Conservation (phyloP, 192 early-diverging fungal genomes). For the Coemansia sp. region DNA sequence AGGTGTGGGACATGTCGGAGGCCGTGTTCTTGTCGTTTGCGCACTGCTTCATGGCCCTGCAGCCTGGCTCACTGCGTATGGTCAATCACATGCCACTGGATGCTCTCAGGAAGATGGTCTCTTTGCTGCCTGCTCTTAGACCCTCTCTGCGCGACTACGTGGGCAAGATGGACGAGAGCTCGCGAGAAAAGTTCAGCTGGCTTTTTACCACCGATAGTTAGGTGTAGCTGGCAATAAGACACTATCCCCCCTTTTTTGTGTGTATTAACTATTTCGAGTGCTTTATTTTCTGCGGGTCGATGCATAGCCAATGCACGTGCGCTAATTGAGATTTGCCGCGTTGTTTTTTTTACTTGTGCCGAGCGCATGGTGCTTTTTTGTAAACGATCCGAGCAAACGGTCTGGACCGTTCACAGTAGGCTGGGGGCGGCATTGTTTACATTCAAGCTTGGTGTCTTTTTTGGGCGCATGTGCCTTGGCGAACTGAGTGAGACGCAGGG, state of each 20-base stretch:
- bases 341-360: constrained; percentile 5
- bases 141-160: constrained; percentile 26
- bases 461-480: too few species aligned
- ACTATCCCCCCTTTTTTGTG: neutral
- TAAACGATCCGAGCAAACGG: neutral
- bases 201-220: constrained; percentile 11
- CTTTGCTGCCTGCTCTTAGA: constrained; percentile 9
- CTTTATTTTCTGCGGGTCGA: neutral
- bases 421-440: neutral
- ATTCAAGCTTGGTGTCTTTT: neutral
- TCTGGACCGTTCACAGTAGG: neutral
- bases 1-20: constrained; percentile 38
- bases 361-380: neutral
- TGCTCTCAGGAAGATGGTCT: constrained; percentile 24
- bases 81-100: constrained; percentile 31
- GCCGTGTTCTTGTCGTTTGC: constrained; percentile 20
- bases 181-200: constrained; percentile 31
- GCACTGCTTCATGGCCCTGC: constrained; percentile 17
- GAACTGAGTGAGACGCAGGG: neutral
- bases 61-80: constrained; percentile 32
- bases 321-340: neutral
- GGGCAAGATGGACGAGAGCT: constrained; percentile 26
- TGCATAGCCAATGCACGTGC: constrained; percentile 6
- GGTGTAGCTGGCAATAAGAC: neutral
- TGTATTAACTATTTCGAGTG: neutral